phyloP scores from a whole-genome alignment of 1,139 yeast species.

The Saccharomycopsis phalli region DNA sequence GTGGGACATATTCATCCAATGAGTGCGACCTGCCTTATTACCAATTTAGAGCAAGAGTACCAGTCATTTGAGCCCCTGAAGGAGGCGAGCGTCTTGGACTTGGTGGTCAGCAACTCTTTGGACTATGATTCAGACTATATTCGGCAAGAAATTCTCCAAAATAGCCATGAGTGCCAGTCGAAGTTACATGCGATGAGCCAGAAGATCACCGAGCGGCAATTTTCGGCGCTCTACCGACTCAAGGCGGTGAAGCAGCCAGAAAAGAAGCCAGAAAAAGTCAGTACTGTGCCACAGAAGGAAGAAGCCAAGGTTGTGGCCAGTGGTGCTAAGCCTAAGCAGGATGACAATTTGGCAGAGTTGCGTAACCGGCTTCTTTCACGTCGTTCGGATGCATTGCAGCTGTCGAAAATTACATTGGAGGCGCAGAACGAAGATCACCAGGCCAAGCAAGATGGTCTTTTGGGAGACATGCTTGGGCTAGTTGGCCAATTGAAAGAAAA shows the following conservation, averaged over 20 bases:
- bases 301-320: neutral
- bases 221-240: constrained; percentile 5
- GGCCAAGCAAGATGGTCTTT: constrained; percentile 13
- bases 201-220: constrained; percentile 6
- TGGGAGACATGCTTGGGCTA: constrained; percentile 18
- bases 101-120: neutral
- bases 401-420: constrained; percentile 8
- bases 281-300: constrained; percentile 1
- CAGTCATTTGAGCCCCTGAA: too few species aligned
- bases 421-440: constrained; percentile 17
- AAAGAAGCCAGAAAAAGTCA: neutral
- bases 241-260: neutral
- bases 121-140: constrained; percentile 15
- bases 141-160: constrained; percentile 5
- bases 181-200: constrained; percentile 5
- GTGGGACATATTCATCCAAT: too few species aligned
- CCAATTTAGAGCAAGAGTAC: too few species aligned
- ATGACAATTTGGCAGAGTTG: constrained; percentile 9
- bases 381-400: neutral
- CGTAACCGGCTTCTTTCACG: constrained; percentile 13
- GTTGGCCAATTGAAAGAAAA: constrained; percentile 17
- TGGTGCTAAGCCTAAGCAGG: neutral
- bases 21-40: too few species aligned
- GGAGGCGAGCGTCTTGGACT: neutral
- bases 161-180: neutral